These are phyloP conservation scores for Magnaporthiopsis poae DNA, from an alignment of 2,329 filamentous ascomycete genomes.

Conservation along the genomic window DNA sequence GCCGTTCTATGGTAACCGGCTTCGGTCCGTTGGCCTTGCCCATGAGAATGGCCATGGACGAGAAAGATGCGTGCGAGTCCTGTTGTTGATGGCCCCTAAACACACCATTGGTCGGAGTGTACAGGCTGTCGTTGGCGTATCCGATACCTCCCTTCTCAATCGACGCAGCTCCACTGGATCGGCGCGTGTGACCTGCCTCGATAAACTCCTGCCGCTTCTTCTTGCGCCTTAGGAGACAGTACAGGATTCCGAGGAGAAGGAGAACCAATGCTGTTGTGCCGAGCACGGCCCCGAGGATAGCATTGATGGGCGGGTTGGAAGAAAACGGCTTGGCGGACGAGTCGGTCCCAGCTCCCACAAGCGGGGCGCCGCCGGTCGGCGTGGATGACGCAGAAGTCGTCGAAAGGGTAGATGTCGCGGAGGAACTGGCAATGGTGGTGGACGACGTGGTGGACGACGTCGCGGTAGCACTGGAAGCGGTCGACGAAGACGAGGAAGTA, in stretches of 20 bases:
- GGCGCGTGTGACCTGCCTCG: slow-evolving; percentile 35
- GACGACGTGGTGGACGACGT: slow-evolving; percentile 17
- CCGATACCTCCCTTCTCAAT: slow-evolving; percentile 50
- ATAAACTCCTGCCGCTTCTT: slow-evolving; percentile 41
- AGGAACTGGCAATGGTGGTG: slow-evolving; percentile 17
- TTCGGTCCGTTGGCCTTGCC: slow-evolving; percentile 48
- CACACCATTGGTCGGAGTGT: slow-evolving; percentile 23
- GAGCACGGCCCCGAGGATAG: slow-evolving; percentile 71
- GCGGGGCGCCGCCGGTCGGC: slow-evolving; percentile 18
- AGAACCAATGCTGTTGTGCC: slow-evolving; percentile 71
- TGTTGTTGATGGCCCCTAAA: slow-evolving; percentile 44
- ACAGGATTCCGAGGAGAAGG: slow-evolving; percentile 57
- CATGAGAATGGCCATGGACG: slow-evolving; percentile 57
- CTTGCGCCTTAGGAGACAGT: slow-evolving; percentile 56
- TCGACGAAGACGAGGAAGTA: slow-evolving; percentile 23
- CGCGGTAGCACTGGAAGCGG: slow-evolving; percentile 17
- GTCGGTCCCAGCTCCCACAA: slow-evolving; percentile 11
- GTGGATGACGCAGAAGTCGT: slow-evolving; percentile 12
- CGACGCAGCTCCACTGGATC: slow-evolving; percentile 32
- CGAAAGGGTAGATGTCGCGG: slow-evolving; percentile 17
- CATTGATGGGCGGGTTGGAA: slow-evolving; percentile 28
- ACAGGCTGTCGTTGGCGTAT: slow-evolving; percentile 33
- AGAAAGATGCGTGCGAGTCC: slow-evolving; percentile 47
- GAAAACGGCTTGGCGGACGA: slow-evolving; percentile 19
- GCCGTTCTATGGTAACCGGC: slow-evolving; percentile 17